phyloP scores from a whole-genome alignment of 192 early-diverging fungal genomes.

The Podila minutissima region DNA sequence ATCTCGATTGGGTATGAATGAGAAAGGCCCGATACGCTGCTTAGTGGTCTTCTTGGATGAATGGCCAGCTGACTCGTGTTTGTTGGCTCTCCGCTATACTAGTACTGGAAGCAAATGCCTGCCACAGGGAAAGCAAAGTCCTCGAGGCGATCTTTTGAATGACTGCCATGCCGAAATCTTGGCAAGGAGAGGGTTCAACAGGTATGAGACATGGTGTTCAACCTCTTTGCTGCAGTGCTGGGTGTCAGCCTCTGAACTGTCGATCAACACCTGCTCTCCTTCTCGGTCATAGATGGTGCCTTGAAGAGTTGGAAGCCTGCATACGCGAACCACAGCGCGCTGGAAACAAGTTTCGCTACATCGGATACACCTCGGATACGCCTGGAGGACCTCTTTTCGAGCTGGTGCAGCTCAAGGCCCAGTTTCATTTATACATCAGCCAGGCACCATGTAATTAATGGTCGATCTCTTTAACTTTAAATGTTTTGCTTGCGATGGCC shows the following conservation, averaged over 20 bases:
- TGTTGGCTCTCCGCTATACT: neutral
- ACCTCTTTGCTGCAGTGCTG: neutral
- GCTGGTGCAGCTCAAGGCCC: constrained; percentile 10
- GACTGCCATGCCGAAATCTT: constrained; percentile 93
- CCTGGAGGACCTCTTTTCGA: constrained; percentile 14
- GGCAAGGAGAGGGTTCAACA: constrained; percentile 80
- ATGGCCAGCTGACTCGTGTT: neutral
- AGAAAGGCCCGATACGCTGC: neutral
- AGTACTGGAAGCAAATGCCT: constrained; percentile 92
- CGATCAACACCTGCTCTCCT: neutral
- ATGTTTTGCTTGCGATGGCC: neutral
- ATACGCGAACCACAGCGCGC: constrained; percentile 2
- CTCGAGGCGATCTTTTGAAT: constrained; percentile 72
- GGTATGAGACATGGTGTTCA: constrained; percentile 48
- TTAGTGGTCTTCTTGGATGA: neutral
- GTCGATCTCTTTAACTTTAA: neutral
- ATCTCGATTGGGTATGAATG: constrained; percentile 60
- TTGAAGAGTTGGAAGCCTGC: constrained; percentile 23
- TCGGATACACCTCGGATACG: neutral
- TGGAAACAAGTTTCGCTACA: constrained; percentile 23
- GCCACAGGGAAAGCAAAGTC: constrained; percentile 62
- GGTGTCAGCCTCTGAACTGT: neutral
- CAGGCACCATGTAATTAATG: constrained; percentile 76
- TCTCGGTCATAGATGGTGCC: constrained; percentile 22
- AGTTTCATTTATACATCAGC: constrained; percentile 81